A percentile compares a stretch with the other conserved stretches of the same genome.
phyloP scores from a whole-genome alignment of 306 rosid species.

The Alnus glutinosa region DNA sequence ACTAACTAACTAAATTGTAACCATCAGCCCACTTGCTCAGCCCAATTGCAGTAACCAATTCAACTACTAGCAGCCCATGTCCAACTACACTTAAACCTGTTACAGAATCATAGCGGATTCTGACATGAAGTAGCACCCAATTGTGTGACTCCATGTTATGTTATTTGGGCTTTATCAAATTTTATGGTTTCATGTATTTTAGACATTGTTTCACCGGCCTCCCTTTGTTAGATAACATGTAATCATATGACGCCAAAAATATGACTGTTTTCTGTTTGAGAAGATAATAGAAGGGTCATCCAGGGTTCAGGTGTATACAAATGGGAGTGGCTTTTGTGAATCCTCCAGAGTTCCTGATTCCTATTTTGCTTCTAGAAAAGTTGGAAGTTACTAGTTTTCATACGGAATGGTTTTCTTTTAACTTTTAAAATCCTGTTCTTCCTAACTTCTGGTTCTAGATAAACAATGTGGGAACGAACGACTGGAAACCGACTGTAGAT shows the following conservation, averaged over 20 bases:
- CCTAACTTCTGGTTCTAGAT: conserved; percentile 24
- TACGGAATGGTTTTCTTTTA: background rate
- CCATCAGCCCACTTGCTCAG: no score
- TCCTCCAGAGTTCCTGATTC: background rate
- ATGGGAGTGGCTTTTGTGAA: background rate
- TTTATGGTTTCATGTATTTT: background rate
- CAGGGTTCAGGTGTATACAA: background rate
- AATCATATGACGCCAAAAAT: background rate
- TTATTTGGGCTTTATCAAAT: no score
- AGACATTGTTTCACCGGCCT: background rate
- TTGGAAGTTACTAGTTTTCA: background rate
- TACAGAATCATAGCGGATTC: background rate
- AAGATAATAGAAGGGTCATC: background rate
- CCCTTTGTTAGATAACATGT: background rate
- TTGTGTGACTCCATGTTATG: no score
- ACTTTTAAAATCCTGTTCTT: background rate
- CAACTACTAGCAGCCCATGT: no score
- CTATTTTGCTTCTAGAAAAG: background rate
- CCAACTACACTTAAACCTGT: no score
- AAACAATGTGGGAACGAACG: conserved; percentile 34
- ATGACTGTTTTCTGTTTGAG: background rate
- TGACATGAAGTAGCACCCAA: background rate
- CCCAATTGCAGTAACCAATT: no score
- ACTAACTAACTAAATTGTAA: no score
- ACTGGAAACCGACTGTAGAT: conserved; percentile 17